Conservation (phyloP, 2,329 filamentous ascomycete genomes). For the Gliomastix tumulicola region DNA sequence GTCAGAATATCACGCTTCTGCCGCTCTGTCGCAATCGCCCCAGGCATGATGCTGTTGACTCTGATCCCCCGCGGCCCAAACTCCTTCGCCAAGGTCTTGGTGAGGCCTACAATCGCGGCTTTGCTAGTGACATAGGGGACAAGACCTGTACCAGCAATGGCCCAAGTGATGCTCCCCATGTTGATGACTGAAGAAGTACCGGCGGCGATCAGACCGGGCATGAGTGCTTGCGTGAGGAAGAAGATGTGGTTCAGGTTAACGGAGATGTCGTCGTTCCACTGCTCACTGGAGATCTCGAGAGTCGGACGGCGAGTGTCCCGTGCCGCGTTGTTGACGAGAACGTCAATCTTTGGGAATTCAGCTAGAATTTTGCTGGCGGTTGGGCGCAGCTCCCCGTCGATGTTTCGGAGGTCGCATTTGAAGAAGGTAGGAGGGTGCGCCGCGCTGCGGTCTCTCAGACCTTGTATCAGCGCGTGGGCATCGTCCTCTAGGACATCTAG, state of each 20-base stretch:
- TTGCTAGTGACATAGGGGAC: slow-evolving; percentile 45
- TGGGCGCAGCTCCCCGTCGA: slow-evolving; percentile 20
- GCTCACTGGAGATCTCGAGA: slow-evolving; percentile 26
- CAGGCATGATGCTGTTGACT: slow-evolving; percentile 43
- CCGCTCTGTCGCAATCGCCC: slow-evolving; percentile 35
- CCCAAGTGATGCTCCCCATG: slow-evolving; percentile 42
- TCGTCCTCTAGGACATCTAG: slow-evolving; percentile 28
- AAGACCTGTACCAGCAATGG: slow-evolving; percentile 31
- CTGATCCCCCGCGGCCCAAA: slow-evolving; percentile 38
- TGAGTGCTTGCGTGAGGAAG: slow-evolving; percentile 64
- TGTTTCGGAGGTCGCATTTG: slow-evolving; percentile 32
- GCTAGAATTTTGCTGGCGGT: slow-evolving; percentile 23
- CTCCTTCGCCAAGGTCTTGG: slow-evolving; percentile 46
- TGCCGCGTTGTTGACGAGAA: slow-evolving; percentile 67
- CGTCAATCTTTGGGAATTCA: slow-evolving; percentile 48
- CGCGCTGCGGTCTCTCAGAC: slow-evolving; percentile 8
- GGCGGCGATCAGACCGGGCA: slow-evolving; percentile 46
- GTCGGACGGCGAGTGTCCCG: slow-evolving; percentile 17
- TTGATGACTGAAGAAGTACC: slow-evolving; percentile 45
- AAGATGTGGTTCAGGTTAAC: slow-evolving; percentile 41
- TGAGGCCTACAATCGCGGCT: slow-evolving; percentile 48
- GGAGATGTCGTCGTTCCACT: slow-evolving; percentile 33
- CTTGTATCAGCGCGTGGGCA: slow-evolving; percentile 17
- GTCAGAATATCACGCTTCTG: slow-evolving; percentile 36
- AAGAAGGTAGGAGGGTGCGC: slow-evolving; percentile 23